phyloP scores from a whole-genome alignment of 495 filamentous ascomycete genomes.

The Xanthoparmelia taractica region DNA sequence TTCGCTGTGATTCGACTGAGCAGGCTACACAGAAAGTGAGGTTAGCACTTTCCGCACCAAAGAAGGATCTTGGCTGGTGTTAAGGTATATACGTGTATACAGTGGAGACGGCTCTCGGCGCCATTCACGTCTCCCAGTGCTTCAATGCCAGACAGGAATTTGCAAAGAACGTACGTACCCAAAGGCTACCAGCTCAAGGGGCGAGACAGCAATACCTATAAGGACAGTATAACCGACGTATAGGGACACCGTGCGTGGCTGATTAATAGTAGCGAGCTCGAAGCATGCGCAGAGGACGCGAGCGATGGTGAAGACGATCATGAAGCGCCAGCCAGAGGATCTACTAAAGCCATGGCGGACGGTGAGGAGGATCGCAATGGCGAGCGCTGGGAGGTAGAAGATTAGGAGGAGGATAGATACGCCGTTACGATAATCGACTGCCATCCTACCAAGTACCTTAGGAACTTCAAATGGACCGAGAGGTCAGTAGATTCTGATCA shows the following conservation, averaged over 20 bases:
- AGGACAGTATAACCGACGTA: conserved; percentile 3
- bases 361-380: conserved; percentile 31
- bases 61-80: background rate
- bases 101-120: background rate
- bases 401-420: conserved; percentile 35
- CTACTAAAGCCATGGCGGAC: conserved; percentile 35
- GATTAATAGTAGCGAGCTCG: conserved; percentile 34
- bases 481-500: too few species aligned
- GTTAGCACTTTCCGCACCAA: background rate
- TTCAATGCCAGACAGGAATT: background rate
- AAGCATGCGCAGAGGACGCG: conserved; percentile 35
- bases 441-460: background rate
- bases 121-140: background rate
- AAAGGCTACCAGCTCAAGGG: background rate
- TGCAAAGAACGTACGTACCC: background rate
- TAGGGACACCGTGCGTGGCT: conserved; percentile 18
- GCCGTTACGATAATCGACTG: conserved; percentile 29
- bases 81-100: background rate
- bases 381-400: conserved; percentile 33
- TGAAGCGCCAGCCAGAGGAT: conserved; percentile 33
- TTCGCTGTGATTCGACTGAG: background rate
- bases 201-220: background rate
- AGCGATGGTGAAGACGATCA: conserved; percentile 33
- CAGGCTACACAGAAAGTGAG: background rate
- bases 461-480: too few species aligned